Evolutionary conservation across 2,329 filamentous ascomycete genomes (phyloP).

Genomic region (Triangularia setosa): DNA sequence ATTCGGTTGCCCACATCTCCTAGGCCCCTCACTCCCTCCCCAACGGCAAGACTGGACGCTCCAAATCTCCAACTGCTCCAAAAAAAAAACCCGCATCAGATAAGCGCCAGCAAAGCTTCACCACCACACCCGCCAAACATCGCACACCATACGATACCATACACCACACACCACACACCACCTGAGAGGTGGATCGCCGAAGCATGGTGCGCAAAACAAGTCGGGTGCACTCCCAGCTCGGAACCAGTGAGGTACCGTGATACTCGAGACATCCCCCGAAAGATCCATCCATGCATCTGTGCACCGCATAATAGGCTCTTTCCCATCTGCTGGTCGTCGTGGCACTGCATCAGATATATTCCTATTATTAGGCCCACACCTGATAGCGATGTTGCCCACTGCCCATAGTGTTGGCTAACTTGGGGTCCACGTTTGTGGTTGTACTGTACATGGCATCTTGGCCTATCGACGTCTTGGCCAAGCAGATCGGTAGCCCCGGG

Average conservation of each 20-base stretch:
- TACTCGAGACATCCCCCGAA: constrained; percentile 21
- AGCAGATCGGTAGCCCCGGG: constrained; percentile 20
- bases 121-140: background rate
- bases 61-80: background rate
- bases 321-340: constrained; percentile 23
- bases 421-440: constrained; percentile 23
- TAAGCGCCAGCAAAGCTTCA: background rate
- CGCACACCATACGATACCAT: constrained; percentile 6
- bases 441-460: constrained; percentile 13
- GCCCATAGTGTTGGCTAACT: constrained; percentile 22
- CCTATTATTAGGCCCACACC: constrained; percentile 26
- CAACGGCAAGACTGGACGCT: background rate
- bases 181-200: constrained; percentile 3
- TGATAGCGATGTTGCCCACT: constrained; percentile 19
- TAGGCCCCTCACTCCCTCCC: background rate
- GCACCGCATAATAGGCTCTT: constrained; percentile 10
- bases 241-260: constrained; percentile 10
- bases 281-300: constrained; percentile 22
- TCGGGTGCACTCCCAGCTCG: constrained; percentile 18
- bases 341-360: constrained; percentile 26
- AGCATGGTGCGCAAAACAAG: constrained; percentile 13
- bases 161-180: background rate
- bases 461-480: constrained; percentile 16
- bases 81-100: background rate
- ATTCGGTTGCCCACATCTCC: background rate